phyloP scores from a whole-genome alignment of 2,329 filamentous ascomycete genomes.

The Sarocladium oryzae region DNA sequence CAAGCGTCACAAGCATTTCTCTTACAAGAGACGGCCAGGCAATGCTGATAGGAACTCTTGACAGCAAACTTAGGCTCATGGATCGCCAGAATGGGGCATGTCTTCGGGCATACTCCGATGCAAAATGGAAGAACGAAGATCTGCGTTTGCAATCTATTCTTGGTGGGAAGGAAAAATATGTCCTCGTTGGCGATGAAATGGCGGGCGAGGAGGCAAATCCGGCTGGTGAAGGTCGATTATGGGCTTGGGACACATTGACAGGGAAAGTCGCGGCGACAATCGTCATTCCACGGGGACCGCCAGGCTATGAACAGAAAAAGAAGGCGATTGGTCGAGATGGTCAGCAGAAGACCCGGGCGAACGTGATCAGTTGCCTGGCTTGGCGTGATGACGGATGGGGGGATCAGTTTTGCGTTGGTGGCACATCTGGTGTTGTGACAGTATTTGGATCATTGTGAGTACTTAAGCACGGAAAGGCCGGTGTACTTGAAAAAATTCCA shows the following conservation, averaged over 20 bases:
- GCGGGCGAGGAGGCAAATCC: conserved; percentile 18
- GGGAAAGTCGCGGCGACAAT: conserved; percentile 62
- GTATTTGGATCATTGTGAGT: conserved; percentile 44
- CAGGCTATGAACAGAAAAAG: conserved; percentile 41
- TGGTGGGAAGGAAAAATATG: conserved; percentile 68
- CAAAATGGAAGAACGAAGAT: conserved; percentile 55
- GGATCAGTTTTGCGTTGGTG: conserved; percentile 58
- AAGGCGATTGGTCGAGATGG: conserved; percentile 53
- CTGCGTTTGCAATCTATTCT: conserved; percentile 71
- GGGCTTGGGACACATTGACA: conserved; percentile 79
- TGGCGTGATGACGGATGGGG: conserved; percentile 58
- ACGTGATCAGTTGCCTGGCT: conserved; percentile 55
- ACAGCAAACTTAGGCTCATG: conserved; percentile 72
- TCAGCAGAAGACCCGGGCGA: conserved; percentile 51
- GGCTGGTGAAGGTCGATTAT: conserved; percentile 50
- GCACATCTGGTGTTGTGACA: conserved; percentile 59
- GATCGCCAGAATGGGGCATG: conserved; percentile 69
- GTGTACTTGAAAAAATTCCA: background rate
- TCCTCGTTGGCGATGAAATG: conserved; percentile 74
- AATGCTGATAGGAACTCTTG: conserved; percentile 67
- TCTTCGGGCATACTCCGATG: conserved; percentile 62
- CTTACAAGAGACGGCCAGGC: conserved; percentile 68
- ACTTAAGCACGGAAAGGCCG: too few species aligned
- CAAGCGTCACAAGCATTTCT: conserved; percentile 66
- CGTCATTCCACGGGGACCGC: conserved; percentile 48